These are phyloP conservation scores for Volvox reticuliferus DNA, from an alignment of 139 green algal species.

Conservation along the genomic window DNA sequence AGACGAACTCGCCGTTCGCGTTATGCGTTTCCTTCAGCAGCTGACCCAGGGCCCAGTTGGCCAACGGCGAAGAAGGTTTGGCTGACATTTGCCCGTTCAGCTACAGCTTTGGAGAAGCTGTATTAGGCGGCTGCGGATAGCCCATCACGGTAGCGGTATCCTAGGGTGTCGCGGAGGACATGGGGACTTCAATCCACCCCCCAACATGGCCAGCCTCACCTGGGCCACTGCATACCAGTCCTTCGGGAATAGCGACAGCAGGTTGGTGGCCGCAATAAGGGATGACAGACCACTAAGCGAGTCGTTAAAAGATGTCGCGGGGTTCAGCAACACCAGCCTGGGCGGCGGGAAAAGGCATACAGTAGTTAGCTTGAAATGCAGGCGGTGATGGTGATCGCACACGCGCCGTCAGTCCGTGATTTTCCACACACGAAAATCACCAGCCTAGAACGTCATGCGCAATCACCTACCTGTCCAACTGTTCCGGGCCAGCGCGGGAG, in stretches of 20 bases:
- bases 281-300: conserved; percentile 63
- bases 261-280: conserved; percentile 71
- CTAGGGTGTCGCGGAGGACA: neutral
- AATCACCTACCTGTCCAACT: conserved; percentile 51
- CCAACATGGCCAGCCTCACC: conserved; percentile 24
- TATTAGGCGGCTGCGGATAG: too few relatives aligned
- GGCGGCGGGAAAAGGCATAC: neutral
- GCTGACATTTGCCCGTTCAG: too few relatives aligned
- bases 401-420: too few relatives aligned
- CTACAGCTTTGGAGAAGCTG: too few relatives aligned
- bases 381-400: too few relatives aligned
- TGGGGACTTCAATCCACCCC: neutral
- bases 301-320: conserved; percentile 67
- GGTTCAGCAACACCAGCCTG: conserved; percentile 80
- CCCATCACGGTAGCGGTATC: too few relatives aligned
- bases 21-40: too few relatives aligned
- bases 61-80: too few relatives aligned
- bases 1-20: too few relatives aligned
- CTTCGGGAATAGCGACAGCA: conserved; percentile 80
- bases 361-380: neutral
- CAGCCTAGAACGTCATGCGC: neutral
- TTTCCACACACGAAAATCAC: too few relatives aligned
- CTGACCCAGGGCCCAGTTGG: too few relatives aligned
- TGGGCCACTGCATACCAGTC: conserved; percentile 75
- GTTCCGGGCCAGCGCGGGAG: conserved; percentile 55